These are phyloP conservation scores for Filobasidium wieringae DNA, from an alignment of 768 basidiomycete genomes.

Conservation along the genomic window DNA sequence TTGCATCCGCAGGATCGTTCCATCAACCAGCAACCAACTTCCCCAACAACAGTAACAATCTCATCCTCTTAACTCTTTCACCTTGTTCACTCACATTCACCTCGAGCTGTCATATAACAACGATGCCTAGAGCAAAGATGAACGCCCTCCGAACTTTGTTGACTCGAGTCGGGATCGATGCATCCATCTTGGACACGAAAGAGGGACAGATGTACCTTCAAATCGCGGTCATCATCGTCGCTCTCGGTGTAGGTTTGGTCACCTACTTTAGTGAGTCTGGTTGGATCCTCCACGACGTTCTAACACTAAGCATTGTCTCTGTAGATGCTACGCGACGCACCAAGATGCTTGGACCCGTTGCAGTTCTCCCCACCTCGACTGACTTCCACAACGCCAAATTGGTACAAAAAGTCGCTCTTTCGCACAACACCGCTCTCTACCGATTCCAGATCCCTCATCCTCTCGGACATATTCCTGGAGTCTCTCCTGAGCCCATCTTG, in stretches of 20 bases:
- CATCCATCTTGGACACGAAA: neutral
- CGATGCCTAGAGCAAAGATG: too few relatives aligned
- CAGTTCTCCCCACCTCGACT: conserved; percentile 6
- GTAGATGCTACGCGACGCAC: neutral
- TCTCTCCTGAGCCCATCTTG: conserved; percentile 67
- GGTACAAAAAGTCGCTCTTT: conserved; percentile 65
- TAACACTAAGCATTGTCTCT: neutral
- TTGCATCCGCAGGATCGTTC: too few relatives aligned
- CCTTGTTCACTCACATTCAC: too few relatives aligned
- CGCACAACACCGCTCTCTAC: conserved; percentile 91
- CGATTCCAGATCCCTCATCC: conserved; percentile 23
- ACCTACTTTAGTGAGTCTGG: conserved; percentile 1
- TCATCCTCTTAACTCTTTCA: too few relatives aligned
- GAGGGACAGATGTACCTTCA: conserved; percentile 8
- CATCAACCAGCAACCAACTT: too few relatives aligned
- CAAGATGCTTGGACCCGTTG: conserved; percentile 2
- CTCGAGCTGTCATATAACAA: too few relatives aligned
- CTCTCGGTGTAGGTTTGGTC: conserved; percentile 1
- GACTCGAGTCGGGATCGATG: neutral
- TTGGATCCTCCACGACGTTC: neutral
- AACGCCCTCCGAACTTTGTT: neutral
- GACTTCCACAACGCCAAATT: conserved; percentile 76
- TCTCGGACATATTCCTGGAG: conserved; percentile 71
- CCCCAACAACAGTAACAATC: too few relatives aligned
- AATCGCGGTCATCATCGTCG: conserved; percentile 6